phyloP scores from a whole-genome alignment of 495 filamentous ascomycete genomes.

The Tuber microsphaerosporum region DNA sequence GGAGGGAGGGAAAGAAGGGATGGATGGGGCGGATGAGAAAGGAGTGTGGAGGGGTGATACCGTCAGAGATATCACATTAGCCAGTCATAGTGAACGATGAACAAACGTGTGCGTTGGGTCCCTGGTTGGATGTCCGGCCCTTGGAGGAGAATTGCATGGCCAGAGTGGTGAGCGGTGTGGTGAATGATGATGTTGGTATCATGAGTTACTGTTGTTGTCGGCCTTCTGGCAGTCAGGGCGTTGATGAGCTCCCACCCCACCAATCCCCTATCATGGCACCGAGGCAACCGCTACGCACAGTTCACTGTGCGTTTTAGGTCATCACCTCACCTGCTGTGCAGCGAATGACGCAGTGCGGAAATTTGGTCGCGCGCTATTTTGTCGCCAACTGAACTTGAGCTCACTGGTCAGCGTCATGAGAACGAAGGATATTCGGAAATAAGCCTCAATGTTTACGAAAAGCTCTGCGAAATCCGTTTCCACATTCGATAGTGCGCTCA shows the following conservation, averaged over 20 bases:
- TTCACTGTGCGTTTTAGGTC: background rate
- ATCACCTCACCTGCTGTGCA: background rate
- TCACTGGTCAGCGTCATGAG: background rate
- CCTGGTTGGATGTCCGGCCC: background rate
- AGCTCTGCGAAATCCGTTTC: background rate
- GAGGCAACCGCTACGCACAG: background rate
- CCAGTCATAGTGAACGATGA: background rate
- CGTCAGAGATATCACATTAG: background rate
- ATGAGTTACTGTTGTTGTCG: background rate
- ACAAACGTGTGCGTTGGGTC: background rate
- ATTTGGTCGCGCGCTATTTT: background rate
- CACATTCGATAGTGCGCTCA: background rate
- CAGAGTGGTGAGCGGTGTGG: background rate
- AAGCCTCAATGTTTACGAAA: background rate
- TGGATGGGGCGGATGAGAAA: slow-evolving; percentile 2
- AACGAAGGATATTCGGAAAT: background rate
- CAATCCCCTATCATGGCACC: background rate
- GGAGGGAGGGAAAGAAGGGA: background rate
- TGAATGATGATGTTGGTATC: background rate
- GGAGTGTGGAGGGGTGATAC: slow-evolving; percentile 1
- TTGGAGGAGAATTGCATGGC: background rate
- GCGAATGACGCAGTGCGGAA: background rate
- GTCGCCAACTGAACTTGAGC: background rate
- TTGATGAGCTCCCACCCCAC: background rate
- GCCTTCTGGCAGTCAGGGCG: background rate